Evolutionary conservation across 257 asterid genomes (phyloP), one percentile per base, ranked within the genome.

Genomic region (Ilex asprella): DNA sequence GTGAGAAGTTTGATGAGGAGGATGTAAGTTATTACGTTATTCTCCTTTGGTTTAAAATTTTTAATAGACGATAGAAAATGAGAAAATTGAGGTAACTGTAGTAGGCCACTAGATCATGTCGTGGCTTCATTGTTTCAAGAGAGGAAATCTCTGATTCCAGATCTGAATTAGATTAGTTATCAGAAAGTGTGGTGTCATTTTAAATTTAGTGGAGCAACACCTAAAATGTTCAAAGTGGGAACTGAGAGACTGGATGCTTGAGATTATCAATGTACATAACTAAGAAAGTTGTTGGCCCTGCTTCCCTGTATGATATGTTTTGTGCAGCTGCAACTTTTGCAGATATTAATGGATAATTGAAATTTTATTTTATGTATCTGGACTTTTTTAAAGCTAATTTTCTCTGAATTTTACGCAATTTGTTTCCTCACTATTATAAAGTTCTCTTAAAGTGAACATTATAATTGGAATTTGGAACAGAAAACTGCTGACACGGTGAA

Each of bases 1-100:
- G 84, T 12, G 81, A 85, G 62, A 87, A 73, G 70, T 77, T 85
- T 68, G 94, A 75, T 56, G 85, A 73, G 62, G 83, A 73, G 50
- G 79, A 56, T 60, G 99, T 89, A 84, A 79, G 95, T 76, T 65
- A 35, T 65, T 62, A 55, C 30, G 43, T 53, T 16, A 50, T 50
- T 10, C 47, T 66, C 52, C 60, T 59, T 70, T 32, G 55, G 31
- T 54, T 56, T 65, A 27, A 47, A 65, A 16, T 21, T 16, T 13
- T 56, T 49, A 43, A 44, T 59, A n/a, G 58, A 60, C 31, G 41
- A 35, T 35, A 35, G 41, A 30, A 52, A 51, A 39, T 63, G 56
- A 51, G 46, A 61, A 29, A 12, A 35, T 35, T 3, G 41, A 35
- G 41, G 8, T 35, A 35, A 35, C 8, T 3, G 7, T 35, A 35